phyloP scores from a whole-genome alignment of 768 basidiomycete genomes.

The Auricularia sp. region DNA sequence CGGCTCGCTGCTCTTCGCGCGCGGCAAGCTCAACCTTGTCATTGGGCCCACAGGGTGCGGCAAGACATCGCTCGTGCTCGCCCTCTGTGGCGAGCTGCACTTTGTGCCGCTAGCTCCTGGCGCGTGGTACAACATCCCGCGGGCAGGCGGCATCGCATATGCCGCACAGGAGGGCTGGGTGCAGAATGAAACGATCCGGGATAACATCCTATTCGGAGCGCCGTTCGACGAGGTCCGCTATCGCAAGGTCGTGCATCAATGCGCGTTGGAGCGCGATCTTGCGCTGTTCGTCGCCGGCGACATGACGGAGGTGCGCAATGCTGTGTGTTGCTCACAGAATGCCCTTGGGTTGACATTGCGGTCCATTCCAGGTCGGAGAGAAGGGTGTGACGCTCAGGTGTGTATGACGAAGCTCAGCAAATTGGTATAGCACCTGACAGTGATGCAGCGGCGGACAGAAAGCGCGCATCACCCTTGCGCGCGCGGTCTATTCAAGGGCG shows the following conservation, averaged over 20 bases:
- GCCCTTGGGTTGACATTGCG: not conserved
- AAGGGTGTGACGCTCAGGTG: slow-evolving; percentile 50
- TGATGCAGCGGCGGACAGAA: slow-evolving; percentile 44
- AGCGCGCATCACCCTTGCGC: slow-evolving; percentile 46
- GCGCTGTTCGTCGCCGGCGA: slow-evolving; percentile 50
- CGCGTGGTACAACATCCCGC: slow-evolving; percentile 6
- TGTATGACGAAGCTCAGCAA: not conserved
- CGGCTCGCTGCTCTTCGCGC: slow-evolving; percentile 4
- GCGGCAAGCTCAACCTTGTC: slow-evolving; percentile 18
- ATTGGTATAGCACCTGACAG: too few species aligned
- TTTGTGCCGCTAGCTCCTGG: slow-evolving; percentile 14
- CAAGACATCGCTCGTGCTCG: slow-evolving; percentile 25
- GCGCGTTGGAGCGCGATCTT: slow-evolving; percentile 35
- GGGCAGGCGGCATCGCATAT: slow-evolving; percentile 10
- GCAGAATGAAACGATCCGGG: slow-evolving; percentile 17
- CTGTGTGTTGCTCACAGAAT: slow-evolving; percentile 6
- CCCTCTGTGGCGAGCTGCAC: slow-evolving; percentile 24
- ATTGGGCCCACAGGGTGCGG: slow-evolving; percentile 24
- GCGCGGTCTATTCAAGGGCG: slow-evolving; percentile 50
- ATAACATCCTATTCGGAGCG: slow-evolving; percentile 40
- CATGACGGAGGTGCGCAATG: slow-evolving; percentile 36
- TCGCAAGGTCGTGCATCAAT: slow-evolving; percentile 29
- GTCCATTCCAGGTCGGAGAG: slow-evolving; percentile 39
- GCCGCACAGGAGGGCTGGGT: slow-evolving; percentile 13
- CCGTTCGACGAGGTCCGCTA: slow-evolving; percentile 35